Evolutionary conservation across 306 rosid genomes (phyloP).

Genomic region (Quercus berberidifolia): DNA sequence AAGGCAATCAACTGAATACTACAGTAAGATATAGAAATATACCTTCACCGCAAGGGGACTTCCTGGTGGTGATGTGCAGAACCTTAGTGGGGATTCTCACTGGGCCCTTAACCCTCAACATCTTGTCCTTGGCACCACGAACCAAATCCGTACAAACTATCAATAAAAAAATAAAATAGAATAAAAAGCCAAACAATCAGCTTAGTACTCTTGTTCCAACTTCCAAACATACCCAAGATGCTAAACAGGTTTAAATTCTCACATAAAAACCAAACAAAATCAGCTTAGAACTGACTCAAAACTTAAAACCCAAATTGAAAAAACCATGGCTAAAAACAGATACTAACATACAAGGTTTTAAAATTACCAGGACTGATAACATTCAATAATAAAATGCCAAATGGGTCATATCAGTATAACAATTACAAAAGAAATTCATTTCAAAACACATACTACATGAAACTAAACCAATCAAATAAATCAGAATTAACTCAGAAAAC

Average conservation of each 20-base stretch:
- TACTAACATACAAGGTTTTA: no score
- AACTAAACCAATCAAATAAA: no score
- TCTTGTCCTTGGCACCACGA: conserved; percentile 88
- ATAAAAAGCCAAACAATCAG: background rate
- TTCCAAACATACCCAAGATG: background rate
- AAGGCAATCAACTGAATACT: background rate
- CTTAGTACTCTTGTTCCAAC: background rate
- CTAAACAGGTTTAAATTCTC: background rate
- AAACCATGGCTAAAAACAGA: no score
- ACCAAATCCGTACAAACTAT: conserved; percentile 80
- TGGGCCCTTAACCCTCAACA: conserved; percentile 82
- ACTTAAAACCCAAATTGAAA: no score
- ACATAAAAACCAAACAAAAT: background rate
- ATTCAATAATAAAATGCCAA: no score
- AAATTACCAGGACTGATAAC: no score
- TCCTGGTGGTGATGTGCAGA: conserved; percentile 78
- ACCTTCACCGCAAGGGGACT: conserved; percentile 94
- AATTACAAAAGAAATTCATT: no score
- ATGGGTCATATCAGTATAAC: no score
- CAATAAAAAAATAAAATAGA: background rate
- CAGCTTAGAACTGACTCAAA: background rate
- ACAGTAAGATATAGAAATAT: background rate
- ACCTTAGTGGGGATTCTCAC: conserved; percentile 96
- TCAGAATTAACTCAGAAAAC: no score
- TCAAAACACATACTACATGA: no score